Evolutionary conservation across 805 yeast species (phyloP).

Genomic region (Kodamaea leandrae): DNA sequence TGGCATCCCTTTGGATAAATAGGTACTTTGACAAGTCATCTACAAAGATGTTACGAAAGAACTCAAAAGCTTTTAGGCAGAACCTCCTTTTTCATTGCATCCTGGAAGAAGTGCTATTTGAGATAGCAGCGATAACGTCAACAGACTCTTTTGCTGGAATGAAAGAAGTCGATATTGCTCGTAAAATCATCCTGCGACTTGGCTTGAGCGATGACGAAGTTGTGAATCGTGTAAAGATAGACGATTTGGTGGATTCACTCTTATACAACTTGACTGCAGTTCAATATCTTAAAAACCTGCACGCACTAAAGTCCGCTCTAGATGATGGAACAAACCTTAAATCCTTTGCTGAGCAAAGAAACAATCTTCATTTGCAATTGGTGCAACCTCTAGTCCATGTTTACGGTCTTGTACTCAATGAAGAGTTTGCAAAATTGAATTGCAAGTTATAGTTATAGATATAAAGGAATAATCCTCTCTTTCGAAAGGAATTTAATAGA

Average conservation of each 20-base stretch:
- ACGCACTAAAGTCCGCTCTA: slow-evolving; percentile 14
- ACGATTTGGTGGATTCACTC: slow-evolving; percentile 66
- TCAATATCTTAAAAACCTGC: slow-evolving; percentile 33
- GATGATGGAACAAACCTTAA: slow-evolving; percentile 16
- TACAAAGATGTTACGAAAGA: slow-evolving; percentile 3
- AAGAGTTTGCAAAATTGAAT: slow-evolving; percentile 12
- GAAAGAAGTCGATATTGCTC: slow-evolving; percentile 5
- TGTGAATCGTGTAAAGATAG: slow-evolving; percentile 43
- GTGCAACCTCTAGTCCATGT: slow-evolving; percentile 12
- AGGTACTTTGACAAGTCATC: slow-evolving; percentile 19
- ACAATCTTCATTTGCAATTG: slow-evolving; percentile 16
- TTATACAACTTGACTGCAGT: slow-evolving; percentile 56
- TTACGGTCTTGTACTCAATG: slow-evolving; percentile 14
- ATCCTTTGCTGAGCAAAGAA: slow-evolving; percentile 23
- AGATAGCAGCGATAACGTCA: neutral
- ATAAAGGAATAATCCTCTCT: too few relatives aligned
- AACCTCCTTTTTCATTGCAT: slow-evolving; percentile 13
- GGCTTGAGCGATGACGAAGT: neutral
- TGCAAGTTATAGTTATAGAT: too few relatives aligned
- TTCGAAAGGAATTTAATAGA: too few relatives aligned
- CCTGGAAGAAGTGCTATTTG: neutral
- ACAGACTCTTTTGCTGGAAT: neutral
- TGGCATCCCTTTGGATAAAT: slow-evolving; percentile 40
- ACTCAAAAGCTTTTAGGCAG: slow-evolving; percentile 12
- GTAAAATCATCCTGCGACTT: neutral